These are phyloP conservation scores for Boechera divaricarpa DNA, from an alignment of 345 rosid genomes.

Conservation along the genomic window DNA sequence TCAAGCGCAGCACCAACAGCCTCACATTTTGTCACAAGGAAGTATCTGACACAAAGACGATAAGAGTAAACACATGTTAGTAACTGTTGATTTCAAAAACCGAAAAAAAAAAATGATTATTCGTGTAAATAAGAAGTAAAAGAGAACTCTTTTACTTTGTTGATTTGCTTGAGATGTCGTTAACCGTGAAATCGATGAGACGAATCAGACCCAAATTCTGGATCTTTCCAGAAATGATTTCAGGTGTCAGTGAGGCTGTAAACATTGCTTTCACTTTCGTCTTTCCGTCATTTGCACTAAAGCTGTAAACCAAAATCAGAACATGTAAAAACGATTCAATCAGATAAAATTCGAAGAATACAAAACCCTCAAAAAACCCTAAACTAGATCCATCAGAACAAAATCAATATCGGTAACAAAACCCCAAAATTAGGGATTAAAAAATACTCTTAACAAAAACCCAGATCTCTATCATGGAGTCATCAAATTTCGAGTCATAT, in stretches of 20 bases:
- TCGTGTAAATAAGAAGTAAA: neutral
- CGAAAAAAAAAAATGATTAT: neutral
- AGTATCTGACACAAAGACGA: constrained; percentile 51
- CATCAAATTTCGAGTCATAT: no score
- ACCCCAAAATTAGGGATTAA: neutral
- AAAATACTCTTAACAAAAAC: neutral
- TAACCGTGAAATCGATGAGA: constrained; percentile 73
- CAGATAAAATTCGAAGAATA: neutral
- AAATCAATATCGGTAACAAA: neutral
- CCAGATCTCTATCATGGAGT: constrained; percentile 2
- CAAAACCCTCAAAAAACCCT: neutral
- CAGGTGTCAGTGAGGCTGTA: constrained; percentile 63
- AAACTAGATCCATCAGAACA: constrained; percentile 12
- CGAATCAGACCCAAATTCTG: constrained; percentile 78
- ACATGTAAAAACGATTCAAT: neutral
- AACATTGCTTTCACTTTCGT: constrained; percentile 66
- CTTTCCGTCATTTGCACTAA: constrained; percentile 84
- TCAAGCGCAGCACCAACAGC: constrained; percentile 73
- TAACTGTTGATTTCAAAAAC: neutral
- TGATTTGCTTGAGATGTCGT: constrained; percentile 82
- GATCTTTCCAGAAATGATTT: constrained; percentile 67
- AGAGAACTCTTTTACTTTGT: constrained; percentile 57
- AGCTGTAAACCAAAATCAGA: constrained; percentile 49
- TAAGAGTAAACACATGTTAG: neutral
- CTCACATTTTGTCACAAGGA: constrained; percentile 80